phyloP scores from a whole-genome alignment of 1,139 yeast species.

The Yamadazyma atmosphaerica region DNA sequence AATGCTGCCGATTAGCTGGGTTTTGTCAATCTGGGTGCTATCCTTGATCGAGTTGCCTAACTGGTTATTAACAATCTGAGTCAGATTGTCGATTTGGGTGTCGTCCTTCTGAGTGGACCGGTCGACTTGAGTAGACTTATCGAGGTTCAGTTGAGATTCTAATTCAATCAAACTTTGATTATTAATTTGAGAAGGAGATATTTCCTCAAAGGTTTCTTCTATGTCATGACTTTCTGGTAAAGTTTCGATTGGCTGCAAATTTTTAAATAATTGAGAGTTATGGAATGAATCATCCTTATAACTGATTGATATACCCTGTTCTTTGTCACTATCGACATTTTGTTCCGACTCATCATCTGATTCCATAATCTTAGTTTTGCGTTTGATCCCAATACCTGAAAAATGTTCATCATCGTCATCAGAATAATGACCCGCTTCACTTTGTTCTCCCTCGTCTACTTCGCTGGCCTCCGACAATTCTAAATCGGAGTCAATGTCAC shows the following conservation, averaged over 20 bases:
- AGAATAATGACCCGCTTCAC: slow-evolving; percentile 22
- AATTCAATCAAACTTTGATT: neutral
- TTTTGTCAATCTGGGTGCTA: slow-evolving; percentile 3
- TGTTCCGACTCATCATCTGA: slow-evolving; percentile 18
- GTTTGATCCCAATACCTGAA: slow-evolving; percentile 16
- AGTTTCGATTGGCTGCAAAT: slow-evolving; percentile 24
- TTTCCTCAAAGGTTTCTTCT: slow-evolving; percentile 4
- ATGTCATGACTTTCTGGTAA: slow-evolving; percentile 1
- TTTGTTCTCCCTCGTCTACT: slow-evolving; percentile 18
- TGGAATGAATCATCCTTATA: slow-evolving; percentile 10
- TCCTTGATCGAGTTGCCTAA: too few relatives aligned
- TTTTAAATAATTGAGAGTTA: slow-evolving; percentile 26
- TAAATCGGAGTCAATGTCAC: neutral
- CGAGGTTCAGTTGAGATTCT: slow-evolving; percentile 2
- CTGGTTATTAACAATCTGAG: neutral
- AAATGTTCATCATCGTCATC: slow-evolving; percentile 16
- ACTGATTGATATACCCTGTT: slow-evolving; percentile 15
- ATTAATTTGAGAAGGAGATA: slow-evolving; percentile 7
- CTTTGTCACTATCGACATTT: slow-evolving; percentile 12
- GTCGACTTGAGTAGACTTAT: slow-evolving; percentile 7
- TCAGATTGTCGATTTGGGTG: neutral
- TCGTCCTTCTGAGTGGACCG: slow-evolving; percentile 15
- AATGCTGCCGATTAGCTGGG: slow-evolving; percentile 9
- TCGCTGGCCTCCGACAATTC: slow-evolving; percentile 15
- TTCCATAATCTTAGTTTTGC: slow-evolving; percentile 12